Base-by-base conservation (phyloP, 2,329 filamentous ascomycete genomes). In the Thielaviopsis punctulata region DNA sequence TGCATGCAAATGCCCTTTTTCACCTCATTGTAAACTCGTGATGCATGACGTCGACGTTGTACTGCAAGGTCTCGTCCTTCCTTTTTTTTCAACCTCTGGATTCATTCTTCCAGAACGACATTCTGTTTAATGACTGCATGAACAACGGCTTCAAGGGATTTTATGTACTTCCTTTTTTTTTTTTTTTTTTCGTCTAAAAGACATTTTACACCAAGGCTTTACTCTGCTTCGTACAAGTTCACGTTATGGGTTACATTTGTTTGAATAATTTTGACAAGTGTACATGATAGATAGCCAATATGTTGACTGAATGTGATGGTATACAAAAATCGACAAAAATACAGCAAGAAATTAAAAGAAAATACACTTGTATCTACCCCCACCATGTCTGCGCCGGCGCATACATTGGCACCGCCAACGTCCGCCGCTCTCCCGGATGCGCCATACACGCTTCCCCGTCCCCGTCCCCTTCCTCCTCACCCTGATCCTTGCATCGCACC, bases 381-480 rank as follows among this genome's bases (percentile, higher is more conserved):
- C 36, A 41, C 43, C 48, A 50, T 8, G 33, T 24, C 3, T 18
- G 23, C n/a, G 48, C 21, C 18, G 48, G 48, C 3, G 43, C 33
- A 44, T 41, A 54, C 13, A 51, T 54, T 8, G 52, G 48, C 18
- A 43, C 45, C 25, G 44, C 10, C 36, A 52, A 46, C 33, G 45
- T 52, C 22, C 39, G 45, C 21, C 53, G 36, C 25, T 49, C 49
- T 4, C 53, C 49, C 9, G 53, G 53, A 43, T 55, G 53, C n/a
- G 53, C 24, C 33, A 27, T 33, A 45, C 53, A 52, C 10, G 27
- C 48, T 10, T 55, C 53, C 25, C 33, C 39, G 24, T 48, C 49
- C 7, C 52, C 53, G 9, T 48, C 45, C 15, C 48, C 48, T 2
- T 43, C 48, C 15, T 25, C 22, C 21, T 25, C 22, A 48, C 21